phyloP scores from a whole-genome alignment of 1,284 basidiomycete species.

The Apiotrichum mycotoxinovorans region DNA sequence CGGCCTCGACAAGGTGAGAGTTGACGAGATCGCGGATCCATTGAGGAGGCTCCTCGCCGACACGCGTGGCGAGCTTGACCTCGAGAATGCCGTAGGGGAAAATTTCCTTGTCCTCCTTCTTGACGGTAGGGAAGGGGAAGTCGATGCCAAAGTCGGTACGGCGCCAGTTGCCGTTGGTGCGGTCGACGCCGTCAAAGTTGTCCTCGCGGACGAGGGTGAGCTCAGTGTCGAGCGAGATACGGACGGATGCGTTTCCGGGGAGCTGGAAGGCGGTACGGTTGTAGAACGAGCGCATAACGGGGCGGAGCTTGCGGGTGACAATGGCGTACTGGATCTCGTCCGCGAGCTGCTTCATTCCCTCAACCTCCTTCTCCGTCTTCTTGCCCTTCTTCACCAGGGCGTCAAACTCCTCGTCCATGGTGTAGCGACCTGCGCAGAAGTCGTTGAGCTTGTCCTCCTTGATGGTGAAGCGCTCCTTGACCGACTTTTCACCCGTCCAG shows the following conservation, averaged over 20 bases:
- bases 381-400: conserved; percentile 84
- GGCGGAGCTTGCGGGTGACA: conserved; percentile 74
- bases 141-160: conserved; percentile 91
- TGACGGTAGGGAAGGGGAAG: conserved; percentile 77
- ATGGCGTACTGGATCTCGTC: conserved; percentile 93
- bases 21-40: conserved; percentile 96
- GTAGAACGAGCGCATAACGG: conserved; percentile 99
- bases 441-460: conserved; percentile 94
- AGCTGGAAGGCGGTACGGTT: conserved; percentile 98
- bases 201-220: conserved; percentile 92
- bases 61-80: conserved; percentile 95
- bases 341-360: conserved; percentile 92
- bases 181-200: conserved; percentile 82
- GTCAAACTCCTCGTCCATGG: conserved; percentile 91
- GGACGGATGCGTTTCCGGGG: conserved; percentile 94
- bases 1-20: conserved; percentile 88
- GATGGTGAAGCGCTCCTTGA: conserved; percentile 96
- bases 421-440: conserved; percentile 84
- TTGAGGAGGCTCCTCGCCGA: conserved; percentile 90
- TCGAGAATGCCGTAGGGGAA: conserved; percentile 94
- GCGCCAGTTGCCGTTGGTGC: conserved; percentile 87
- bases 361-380: conserved; percentile 89
- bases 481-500: conserved; percentile 99
- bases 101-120: conserved; percentile 76
- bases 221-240: conserved; percentile 97